Conservation (phyloP, 768 basidiomycete genomes). For the Kwoniella sp. region DNA sequence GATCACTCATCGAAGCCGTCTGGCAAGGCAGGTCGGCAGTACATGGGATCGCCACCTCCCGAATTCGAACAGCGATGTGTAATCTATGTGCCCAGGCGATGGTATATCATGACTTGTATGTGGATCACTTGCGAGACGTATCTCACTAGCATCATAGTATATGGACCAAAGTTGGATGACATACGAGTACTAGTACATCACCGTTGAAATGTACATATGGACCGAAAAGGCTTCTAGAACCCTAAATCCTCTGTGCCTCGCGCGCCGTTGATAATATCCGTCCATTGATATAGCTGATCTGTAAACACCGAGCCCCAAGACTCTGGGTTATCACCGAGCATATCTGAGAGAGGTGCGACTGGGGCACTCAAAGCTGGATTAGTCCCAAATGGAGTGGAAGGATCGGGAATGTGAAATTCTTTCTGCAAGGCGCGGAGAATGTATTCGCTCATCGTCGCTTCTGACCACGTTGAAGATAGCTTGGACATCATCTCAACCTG, state of each 20-base stretch:
- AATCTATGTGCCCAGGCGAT: no score
- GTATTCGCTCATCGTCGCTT: slow-evolving; percentile 25
- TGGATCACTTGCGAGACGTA: no score
- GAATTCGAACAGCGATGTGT: no score
- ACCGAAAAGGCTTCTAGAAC: neutral
- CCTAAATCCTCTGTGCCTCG: neutral
- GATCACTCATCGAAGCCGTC: no score
- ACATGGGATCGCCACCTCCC: no score
- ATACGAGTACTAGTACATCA: no score
- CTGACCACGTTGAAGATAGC: slow-evolving; percentile 17
- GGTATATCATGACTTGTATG: no score
- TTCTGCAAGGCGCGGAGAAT: slow-evolving; percentile 19
- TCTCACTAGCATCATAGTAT: no score
- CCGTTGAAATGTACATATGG: no score
- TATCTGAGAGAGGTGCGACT: neutral
- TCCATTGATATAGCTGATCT: slow-evolving; percentile 13
- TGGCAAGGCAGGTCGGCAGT: no score
- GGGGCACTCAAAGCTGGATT: neutral
- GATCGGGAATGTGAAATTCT: slow-evolving; percentile 17
- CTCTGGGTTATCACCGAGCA: slow-evolving; percentile 11
- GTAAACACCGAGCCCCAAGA: slow-evolving; percentile 19
- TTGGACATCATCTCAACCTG: slow-evolving; percentile 29
- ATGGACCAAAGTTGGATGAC: no score
- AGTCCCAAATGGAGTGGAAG: neutral
- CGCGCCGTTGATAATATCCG: slow-evolving; percentile 8